These are phyloP conservation scores for Ophiognomonia clavigignenti-juglandacearum DNA, from an alignment of 2,329 filamentous ascomycete species.

Conservation along the genomic window DNA sequence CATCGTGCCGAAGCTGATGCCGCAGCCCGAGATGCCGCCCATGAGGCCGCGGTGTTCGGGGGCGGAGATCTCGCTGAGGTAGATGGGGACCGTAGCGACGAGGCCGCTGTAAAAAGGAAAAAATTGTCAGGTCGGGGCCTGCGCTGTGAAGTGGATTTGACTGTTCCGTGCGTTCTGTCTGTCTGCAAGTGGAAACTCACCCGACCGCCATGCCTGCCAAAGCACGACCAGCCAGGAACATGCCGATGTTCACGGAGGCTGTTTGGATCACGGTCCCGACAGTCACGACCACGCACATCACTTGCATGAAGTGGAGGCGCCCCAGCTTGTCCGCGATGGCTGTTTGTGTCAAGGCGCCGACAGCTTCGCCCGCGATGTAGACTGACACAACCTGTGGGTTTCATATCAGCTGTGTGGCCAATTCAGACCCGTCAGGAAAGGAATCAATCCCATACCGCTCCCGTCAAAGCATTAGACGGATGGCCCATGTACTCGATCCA, in stretches of 20 bases:
- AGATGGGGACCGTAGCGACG: conserved; percentile 49
- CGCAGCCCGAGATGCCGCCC: conserved; percentile 47
- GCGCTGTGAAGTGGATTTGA: too few relatives aligned
- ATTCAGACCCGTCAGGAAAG: too few relatives aligned
- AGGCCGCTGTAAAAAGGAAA: too few relatives aligned
- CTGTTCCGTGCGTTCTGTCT: too few relatives aligned
- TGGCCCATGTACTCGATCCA: conserved; percentile 56
- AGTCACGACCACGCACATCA: conserved; percentile 50
- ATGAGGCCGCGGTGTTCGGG: conserved; percentile 46
- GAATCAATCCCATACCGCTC: conserved; percentile 31
- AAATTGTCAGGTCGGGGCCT: too few relatives aligned
- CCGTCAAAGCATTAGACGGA: conserved; percentile 50
- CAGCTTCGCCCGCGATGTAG: conserved; percentile 55
- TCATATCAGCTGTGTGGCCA: not conserved
- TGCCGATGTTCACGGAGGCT: conserved; percentile 47
- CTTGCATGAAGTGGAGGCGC: conserved; percentile 48
- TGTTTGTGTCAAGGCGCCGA: conserved; percentile 49
- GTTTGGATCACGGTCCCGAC: conserved; percentile 50
- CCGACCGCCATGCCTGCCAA: conserved; percentile 42
- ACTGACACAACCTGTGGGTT: conserved; percentile 48
- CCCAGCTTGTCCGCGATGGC: conserved; percentile 48
- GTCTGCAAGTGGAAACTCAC: too few relatives aligned
- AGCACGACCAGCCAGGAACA: conserved; percentile 46
- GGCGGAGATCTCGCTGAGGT: conserved; percentile 49
- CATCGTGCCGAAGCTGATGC: conserved; percentile 52